These are phyloP conservation scores for Bathelium albidoporum DNA, from an alignment of 495 filamentous ascomycete genomes.

Conservation along the genomic window DNA sequence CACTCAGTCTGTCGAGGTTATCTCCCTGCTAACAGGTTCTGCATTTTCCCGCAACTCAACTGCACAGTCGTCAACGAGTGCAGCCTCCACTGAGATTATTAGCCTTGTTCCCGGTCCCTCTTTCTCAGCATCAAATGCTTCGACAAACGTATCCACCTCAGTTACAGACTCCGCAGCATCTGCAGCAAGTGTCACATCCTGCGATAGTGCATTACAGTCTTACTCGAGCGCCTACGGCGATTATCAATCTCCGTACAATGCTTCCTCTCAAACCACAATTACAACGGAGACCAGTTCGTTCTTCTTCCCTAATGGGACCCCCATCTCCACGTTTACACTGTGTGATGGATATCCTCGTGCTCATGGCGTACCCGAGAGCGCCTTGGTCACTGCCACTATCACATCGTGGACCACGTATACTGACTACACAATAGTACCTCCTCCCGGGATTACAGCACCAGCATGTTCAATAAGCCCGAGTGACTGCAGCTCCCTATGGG, in stretches of 20 bases:
- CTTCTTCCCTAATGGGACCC: not conserved
- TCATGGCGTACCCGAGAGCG: not conserved
- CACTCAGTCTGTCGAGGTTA: not conserved
- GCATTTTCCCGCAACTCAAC: not conserved
- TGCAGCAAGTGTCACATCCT: not conserved
- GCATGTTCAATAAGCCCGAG: not conserved
- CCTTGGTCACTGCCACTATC: not conserved
- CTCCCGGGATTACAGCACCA: not conserved
- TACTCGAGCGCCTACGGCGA: not conserved
- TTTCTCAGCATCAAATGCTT: not conserved
- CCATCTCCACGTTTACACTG: not conserved
- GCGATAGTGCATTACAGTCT: not conserved
- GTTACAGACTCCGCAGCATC: not conserved
- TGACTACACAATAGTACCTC: not conserved
- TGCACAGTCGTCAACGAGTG: not conserved
- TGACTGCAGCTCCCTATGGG: not conserved
- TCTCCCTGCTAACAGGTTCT: not conserved
- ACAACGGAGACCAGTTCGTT: no score
- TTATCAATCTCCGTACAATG: not conserved
- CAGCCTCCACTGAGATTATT: not conserved
- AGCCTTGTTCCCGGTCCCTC: not conserved
- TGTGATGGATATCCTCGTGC: not conserved
- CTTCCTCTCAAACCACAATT: not conserved
- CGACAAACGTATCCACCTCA: not conserved
- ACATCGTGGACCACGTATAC: not conserved